These are phyloP conservation scores for Aureobasidium leucospermi DNA, from an alignment of 2,329 filamentous ascomycete genomes.

Conservation along the genomic window DNA sequence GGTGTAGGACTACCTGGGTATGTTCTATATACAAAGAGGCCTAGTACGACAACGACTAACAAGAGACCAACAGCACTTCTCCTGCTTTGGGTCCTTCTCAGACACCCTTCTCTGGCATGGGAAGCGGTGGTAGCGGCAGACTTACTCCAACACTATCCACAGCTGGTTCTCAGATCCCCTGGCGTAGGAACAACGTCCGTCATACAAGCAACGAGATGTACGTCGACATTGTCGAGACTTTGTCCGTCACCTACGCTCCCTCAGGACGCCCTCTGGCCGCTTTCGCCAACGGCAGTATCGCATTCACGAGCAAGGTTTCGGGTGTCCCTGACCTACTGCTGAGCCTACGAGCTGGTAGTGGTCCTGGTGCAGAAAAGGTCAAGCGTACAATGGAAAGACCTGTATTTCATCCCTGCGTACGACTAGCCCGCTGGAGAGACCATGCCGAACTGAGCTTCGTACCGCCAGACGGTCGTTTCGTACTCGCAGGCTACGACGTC, in stretches of 20 bases:
- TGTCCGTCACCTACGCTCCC: slow-evolving; percentile 81
- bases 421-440: slow-evolving; percentile 83
- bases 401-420: slow-evolving; percentile 92
- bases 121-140: background rate
- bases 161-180: slow-evolving; percentile 57
- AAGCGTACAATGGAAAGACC: slow-evolving; percentile 66
- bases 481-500: slow-evolving; percentile 89
- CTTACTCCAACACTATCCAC: slow-evolving; percentile 22
- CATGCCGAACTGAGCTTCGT: slow-evolving; percentile 90
- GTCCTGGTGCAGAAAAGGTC: slow-evolving; percentile 48
- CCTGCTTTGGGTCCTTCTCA: background rate
- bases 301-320: slow-evolving; percentile 90
- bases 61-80: slow-evolving; percentile 2
- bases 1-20: slow-evolving; percentile 71
- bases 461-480: slow-evolving; percentile 88
- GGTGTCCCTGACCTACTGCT: slow-evolving; percentile 87
- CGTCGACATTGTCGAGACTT: slow-evolving; percentile 86
- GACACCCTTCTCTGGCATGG: slow-evolving; percentile 3
- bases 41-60: background rate
- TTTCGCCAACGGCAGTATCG: slow-evolving; percentile 84
- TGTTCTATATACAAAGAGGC: background rate
- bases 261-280: slow-evolving; percentile 82
- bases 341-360: slow-evolving; percentile 65
- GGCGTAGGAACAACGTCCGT: slow-evolving; percentile 83
- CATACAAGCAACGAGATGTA: slow-evolving; percentile 97